Evolutionary conservation across 2,329 filamentous ascomycete genomes (phyloP).

Genomic region (Venturia oleaginea): DNA sequence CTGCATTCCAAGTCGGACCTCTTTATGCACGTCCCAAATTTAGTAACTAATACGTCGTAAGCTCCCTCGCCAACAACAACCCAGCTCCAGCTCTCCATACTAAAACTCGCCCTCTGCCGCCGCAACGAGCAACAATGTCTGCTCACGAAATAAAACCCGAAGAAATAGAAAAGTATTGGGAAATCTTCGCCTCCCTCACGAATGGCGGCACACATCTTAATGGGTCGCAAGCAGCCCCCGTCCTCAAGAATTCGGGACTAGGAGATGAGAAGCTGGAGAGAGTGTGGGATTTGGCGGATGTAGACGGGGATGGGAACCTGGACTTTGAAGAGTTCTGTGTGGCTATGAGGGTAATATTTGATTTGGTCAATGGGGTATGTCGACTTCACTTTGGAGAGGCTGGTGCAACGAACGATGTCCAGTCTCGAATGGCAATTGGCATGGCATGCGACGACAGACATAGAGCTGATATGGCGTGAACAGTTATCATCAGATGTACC

Average conservation of each 20-base stretch:
- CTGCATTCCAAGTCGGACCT: not conserved
- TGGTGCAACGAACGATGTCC: not conserved
- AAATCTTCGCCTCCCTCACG: constrained; percentile 63
- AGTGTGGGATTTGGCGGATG: constrained; percentile 95
- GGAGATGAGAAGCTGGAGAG: constrained; percentile 81
- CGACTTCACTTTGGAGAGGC: not conserved
- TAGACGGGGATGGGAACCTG: constrained; percentile 93
- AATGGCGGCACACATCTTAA: constrained; percentile 57
- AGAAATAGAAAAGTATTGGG: constrained; percentile 72
- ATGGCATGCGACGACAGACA: not conserved
- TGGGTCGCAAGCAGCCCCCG: constrained; percentile 59
- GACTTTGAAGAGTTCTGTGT: constrained; percentile 99
- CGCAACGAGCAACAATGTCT: constrained; percentile 24
- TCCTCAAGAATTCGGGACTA: constrained; percentile 64
- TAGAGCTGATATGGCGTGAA: not conserved
- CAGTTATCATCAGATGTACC: constrained; percentile 57
- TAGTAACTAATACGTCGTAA: not conserved
- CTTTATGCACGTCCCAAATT: not conserved
- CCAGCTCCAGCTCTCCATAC: not conserved
- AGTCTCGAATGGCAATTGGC: not conserved
- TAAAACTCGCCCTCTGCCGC: not conserved
- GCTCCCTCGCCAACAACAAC: not conserved
- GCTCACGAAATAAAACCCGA: constrained; percentile 57
- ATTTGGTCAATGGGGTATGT: constrained; percentile 85
- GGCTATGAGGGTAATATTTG: constrained; percentile 96